Evolutionary conservation across 176 grass and related monocot genomes (phyloP).

Genomic region (Oryza punctata): DNA sequence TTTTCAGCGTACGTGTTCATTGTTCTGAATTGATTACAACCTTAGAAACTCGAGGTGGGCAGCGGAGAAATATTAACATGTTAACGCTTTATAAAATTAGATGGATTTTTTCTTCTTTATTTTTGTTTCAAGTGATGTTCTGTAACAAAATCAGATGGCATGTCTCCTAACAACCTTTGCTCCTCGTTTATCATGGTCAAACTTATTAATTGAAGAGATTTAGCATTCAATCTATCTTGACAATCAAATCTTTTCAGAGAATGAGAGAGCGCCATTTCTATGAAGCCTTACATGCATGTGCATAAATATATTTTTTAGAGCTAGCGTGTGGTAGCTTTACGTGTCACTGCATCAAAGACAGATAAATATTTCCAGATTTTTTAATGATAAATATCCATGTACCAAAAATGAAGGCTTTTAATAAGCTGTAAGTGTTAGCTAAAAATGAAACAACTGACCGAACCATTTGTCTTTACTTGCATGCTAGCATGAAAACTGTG

Average conservation of each 20-base stretch:
- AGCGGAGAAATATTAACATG: neutral
- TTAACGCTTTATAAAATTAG: neutral
- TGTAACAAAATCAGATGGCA: neutral
- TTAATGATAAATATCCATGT: neutral
- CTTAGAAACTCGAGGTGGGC: neutral
- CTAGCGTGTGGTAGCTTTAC: neutral
- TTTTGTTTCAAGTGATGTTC: neutral
- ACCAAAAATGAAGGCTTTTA: neutral
- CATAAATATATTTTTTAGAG: neutral
- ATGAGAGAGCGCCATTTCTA: neutral
- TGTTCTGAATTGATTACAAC: neutral
- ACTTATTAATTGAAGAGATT: neutral
- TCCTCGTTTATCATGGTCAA: neutral
- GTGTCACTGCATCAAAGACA: neutral
- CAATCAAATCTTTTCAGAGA: neutral
- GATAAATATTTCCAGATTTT: neutral
- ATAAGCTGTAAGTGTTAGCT: neutral
- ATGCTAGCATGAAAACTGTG: constrained; percentile 65
- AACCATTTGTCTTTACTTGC: neutral
- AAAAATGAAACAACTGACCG: constrained; percentile 19
- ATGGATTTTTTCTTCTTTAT: neutral
- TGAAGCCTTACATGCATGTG: neutral
- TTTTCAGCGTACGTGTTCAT: neutral
- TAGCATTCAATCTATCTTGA: neutral
- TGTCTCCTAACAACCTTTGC: neutral